A percentile compares a stretch with the other conserved stretches of the same genome.
Conservation (phyloP, 139 green algal species). For the Protoeuglena noctilucae region DNA sequence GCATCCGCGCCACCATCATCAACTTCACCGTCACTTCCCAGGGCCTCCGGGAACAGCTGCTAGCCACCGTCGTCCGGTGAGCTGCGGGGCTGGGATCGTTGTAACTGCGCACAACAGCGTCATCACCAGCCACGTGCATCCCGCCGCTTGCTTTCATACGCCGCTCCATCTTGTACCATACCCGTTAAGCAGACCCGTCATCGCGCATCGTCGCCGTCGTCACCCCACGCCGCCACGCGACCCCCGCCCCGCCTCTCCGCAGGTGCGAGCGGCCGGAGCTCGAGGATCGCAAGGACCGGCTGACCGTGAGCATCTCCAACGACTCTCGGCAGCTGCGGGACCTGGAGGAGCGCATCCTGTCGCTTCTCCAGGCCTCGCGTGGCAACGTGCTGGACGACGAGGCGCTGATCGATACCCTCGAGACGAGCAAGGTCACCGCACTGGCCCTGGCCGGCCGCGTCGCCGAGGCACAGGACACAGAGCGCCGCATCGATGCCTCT, state of each 20-base stretch:
- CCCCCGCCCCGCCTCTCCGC: too few species aligned
- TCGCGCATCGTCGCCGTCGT: too few species aligned
- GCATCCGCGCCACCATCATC: conserved; percentile 26
- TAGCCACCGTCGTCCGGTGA: conserved; percentile 13
- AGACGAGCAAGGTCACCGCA: conserved; percentile 62
- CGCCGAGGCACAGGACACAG: conserved; percentile 59
- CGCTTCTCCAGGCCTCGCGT: conserved; percentile 58
- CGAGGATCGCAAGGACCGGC: conserved; percentile 42
- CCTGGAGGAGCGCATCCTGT: conserved; percentile 66
- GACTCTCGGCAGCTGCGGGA: conserved; percentile 70
- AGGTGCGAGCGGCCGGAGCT: conserved; percentile 54
- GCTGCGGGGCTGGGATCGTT: conserved; percentile 9
- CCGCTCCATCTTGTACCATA: too few species aligned
- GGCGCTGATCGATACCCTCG: conserved; percentile 73
- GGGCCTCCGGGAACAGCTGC: conserved; percentile 15
- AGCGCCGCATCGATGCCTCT: conserved; percentile 54
- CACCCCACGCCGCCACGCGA: too few species aligned
- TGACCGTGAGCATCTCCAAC: conserved; percentile 53
- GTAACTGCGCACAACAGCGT: too few species aligned
- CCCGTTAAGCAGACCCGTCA: too few species aligned
- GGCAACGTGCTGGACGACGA: conserved; percentile 83
- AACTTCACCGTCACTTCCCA: conserved; percentile 8
- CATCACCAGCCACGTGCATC: conserved; percentile 12
- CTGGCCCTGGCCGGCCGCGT: conserved; percentile 58
- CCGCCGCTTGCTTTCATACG: too few species aligned